phyloP scores from a whole-genome alignment of 108 stramenopile species.

The Nitzschia inconspicua region DNA sequence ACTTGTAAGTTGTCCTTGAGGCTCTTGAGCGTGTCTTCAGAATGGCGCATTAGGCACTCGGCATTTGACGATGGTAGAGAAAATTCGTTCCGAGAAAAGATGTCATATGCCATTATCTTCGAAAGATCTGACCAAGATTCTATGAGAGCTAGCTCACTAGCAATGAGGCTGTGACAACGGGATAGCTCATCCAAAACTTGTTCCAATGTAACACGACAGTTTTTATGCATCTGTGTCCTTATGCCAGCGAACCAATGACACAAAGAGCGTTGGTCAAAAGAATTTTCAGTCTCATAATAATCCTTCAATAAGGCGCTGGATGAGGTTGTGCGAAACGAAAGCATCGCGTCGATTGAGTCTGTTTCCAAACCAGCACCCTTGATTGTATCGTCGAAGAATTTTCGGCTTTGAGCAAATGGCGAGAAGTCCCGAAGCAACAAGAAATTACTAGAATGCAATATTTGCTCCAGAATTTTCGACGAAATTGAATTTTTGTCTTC shows the following conservation, averaged over 20 bases:
- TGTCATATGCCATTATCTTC: neutral
- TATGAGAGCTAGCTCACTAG: slow-evolving; percentile 6
- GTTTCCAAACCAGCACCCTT: neutral
- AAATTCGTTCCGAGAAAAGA: slow-evolving; percentile 1
- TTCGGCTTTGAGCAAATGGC: neutral
- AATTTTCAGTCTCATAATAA: slow-evolving; percentile 15
- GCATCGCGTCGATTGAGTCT: slow-evolving; percentile 2
- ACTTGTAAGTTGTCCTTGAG: slow-evolving; percentile 9
- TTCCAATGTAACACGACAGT: too few relatives aligned
- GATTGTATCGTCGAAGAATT: neutral
- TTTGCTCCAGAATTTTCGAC: neutral
- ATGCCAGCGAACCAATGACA: slow-evolving; percentile 4
- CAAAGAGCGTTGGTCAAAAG: slow-evolving; percentile 19
- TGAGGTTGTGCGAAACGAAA: slow-evolving; percentile 20
- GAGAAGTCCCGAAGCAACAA: slow-evolving; percentile 6
- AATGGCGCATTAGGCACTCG: neutral
- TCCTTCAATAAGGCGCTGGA: neutral
- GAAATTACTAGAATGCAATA: neutral
- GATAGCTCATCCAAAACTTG: slow-evolving; percentile 2
- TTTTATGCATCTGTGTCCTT: neutral
- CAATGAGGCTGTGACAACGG: slow-evolving; percentile 2
- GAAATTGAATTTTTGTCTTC: neutral
- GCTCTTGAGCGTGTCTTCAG: slow-evolving; percentile 1
- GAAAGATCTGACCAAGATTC: slow-evolving; percentile 14
- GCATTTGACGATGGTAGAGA: neutral